phyloP scores from a whole-genome alignment of 2,329 filamentous ascomycete genomes.

The Xylaria multiplex region DNA sequence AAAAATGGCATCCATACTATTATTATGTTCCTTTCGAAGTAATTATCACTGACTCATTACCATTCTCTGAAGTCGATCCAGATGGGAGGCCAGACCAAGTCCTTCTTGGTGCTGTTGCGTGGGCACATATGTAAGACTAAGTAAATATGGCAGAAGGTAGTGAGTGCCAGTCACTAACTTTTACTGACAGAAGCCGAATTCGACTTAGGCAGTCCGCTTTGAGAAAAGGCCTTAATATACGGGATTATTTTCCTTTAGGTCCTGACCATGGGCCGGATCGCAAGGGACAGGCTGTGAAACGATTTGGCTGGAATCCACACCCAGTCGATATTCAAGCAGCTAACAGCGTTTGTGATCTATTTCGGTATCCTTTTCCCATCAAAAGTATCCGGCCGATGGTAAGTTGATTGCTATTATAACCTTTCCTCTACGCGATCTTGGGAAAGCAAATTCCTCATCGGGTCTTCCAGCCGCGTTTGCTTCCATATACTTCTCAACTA shows the following conservation, averaged over 20 bases:
- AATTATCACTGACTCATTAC: slow-evolving; percentile 17
- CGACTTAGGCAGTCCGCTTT: slow-evolving; percentile 43
- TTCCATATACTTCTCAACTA: not conserved
- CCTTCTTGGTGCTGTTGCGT: slow-evolving; percentile 51
- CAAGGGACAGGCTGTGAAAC: slow-evolving; percentile 45
- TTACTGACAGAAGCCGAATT: slow-evolving; percentile 43
- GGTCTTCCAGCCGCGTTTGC: not conserved
- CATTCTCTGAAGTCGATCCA: slow-evolving; percentile 44
- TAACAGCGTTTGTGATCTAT: slow-evolving; percentile 48
- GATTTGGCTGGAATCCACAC: slow-evolving; percentile 48
- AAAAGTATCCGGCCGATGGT: slow-evolving; percentile 44
- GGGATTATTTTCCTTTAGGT: slow-evolving; percentile 47
- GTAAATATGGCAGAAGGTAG: not conserved
- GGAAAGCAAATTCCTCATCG: not conserved
- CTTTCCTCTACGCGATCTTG: not conserved
- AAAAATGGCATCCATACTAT: not conserved
- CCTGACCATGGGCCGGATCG: slow-evolving; percentile 43
- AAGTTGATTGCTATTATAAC: slow-evolving; percentile 3
- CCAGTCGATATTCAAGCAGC: slow-evolving; percentile 49
- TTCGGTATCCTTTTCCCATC: slow-evolving; percentile 47
- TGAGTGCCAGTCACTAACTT: slow-evolving; percentile 6
- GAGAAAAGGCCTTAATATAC: slow-evolving; percentile 46
- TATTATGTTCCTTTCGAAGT: not conserved
- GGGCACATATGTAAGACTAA: slow-evolving; percentile 51
- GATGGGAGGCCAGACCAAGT: slow-evolving; percentile 52